phyloP scores from a whole-genome alignment of 768 basidiomycete species.

The Trametes punicea region DNA sequence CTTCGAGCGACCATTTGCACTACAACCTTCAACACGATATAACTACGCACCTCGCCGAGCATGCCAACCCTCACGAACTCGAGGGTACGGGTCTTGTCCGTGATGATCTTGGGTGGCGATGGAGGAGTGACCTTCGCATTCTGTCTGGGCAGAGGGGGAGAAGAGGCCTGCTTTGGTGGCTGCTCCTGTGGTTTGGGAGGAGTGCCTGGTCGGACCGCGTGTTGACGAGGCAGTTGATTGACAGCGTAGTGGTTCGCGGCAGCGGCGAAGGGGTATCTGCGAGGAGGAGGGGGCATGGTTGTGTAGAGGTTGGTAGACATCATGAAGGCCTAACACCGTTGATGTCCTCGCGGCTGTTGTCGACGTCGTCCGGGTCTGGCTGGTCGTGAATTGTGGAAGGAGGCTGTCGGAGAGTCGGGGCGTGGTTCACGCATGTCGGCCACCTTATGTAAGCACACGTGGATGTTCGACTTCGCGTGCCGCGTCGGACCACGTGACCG shows the following conservation, averaged over 20 bases:
- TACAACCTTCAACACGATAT: slow-evolving; percentile 1
- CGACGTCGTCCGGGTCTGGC: slow-evolving; percentile 8
- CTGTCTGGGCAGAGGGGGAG: slow-evolving; percentile 75
- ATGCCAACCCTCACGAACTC: slow-evolving; percentile 75
- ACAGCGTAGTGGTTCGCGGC: slow-evolving; percentile 23
- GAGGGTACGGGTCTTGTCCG: slow-evolving; percentile 53
- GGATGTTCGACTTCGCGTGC: slow-evolving; percentile 24
- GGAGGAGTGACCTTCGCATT: slow-evolving; percentile 81
- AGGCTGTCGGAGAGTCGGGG: background rate
- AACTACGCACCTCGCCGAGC: slow-evolving; percentile 74
- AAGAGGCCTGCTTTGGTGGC: slow-evolving; percentile 25
- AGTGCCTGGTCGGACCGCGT: slow-evolving; percentile 11
- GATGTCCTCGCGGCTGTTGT: slow-evolving; percentile 20
- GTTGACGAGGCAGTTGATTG: slow-evolving; percentile 21
- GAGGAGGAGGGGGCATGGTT: slow-evolving; percentile 24
- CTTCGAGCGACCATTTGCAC: no score
- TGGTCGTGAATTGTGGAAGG: slow-evolving; percentile 7
- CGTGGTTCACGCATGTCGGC: slow-evolving; percentile 22
- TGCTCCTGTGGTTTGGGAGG: slow-evolving; percentile 17
- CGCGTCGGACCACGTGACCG: slow-evolving; percentile 26
- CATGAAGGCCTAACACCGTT: slow-evolving; percentile 31
- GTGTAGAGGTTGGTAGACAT: slow-evolving; percentile 25
- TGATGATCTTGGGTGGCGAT: slow-evolving; percentile 74
- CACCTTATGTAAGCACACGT: slow-evolving; percentile 24
- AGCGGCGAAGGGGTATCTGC: slow-evolving; percentile 29